Percentiles rank a stretch among this genome's conserved stretches.
Evolutionary conservation across 441 rosid genomes (phyloP).

Genomic region (Flueggea neowawraea): DNA sequence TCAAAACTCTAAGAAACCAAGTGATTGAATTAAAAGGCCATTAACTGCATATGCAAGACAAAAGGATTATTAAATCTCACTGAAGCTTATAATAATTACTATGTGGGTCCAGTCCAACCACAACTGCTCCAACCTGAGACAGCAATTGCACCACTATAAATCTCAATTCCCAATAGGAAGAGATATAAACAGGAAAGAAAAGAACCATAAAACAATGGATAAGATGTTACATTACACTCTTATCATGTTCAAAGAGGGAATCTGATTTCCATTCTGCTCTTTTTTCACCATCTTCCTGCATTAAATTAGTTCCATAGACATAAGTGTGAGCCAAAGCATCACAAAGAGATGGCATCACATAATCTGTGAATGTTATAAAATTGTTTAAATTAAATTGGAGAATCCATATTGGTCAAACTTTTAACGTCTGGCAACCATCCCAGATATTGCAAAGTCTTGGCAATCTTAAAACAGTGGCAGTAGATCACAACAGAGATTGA

Average conservation of each 20-base stretch:
- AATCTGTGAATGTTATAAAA: no score
- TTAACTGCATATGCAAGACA: constrained; percentile 3
- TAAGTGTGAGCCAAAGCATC: not conserved
- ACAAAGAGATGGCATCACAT: no score
- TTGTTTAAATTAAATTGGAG: no score
- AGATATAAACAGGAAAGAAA: not conserved
- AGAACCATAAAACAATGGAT: constrained; percentile 5
- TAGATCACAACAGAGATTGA: no score
- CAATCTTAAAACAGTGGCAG: no score
- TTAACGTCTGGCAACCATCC: no score
- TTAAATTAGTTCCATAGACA: not conserved
- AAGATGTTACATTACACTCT: constrained; percentile 51
- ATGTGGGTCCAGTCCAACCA: constrained; percentile 76
- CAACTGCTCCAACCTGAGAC: constrained; percentile 91
- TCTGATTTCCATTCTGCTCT: constrained; percentile 57
- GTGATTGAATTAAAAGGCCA: constrained; percentile 1
- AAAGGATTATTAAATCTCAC: constrained; percentile 39
- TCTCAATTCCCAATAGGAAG: constrained; percentile 9
- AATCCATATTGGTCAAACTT: no score
- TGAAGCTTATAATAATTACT: constrained; percentile 93
- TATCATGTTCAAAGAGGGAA: constrained; percentile 70
- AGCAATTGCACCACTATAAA: constrained; percentile 17
- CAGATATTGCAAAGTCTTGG: no score
- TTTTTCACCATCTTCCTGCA: constrained; percentile 82
- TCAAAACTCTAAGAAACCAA: no score